A percentile compares a stretch with the other conserved stretches of the same genome.
These are phyloP conservation scores for Madurella mycetomatis DNA, from an alignment of 2,329 filamentous ascomycete genomes.

Conservation along the genomic window DNA sequence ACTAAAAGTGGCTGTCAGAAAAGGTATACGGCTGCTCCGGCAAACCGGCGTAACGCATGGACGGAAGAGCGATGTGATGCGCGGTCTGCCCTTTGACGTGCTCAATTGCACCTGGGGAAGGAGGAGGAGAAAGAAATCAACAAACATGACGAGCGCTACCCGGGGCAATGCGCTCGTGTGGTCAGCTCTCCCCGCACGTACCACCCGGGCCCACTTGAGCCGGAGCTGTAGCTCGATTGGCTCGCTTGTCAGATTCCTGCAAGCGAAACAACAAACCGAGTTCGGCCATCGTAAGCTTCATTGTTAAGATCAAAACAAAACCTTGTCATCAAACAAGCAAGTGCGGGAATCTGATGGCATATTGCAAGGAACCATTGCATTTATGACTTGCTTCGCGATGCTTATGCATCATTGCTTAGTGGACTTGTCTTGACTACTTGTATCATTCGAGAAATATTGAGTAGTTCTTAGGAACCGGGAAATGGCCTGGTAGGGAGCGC, in stretches of 20 bases:
- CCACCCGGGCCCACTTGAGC: slow-evolving; percentile 13
- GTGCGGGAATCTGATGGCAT: neutral
- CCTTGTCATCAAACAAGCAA: neutral
- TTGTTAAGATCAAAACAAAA: slow-evolving; percentile 8
- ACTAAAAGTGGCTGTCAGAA: slow-evolving; percentile 7
- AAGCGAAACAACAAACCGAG: slow-evolving; percentile 13
- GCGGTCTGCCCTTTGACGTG: slow-evolving; percentile 14
- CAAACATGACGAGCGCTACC: slow-evolving; percentile 26
- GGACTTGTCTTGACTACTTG: no score
- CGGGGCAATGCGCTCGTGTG: slow-evolving; percentile 25
- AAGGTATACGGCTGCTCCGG: slow-evolving; percentile 6
- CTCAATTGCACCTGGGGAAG: slow-evolving; percentile 19
- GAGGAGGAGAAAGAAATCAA: slow-evolving; percentile 27
- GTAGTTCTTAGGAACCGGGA: no score
- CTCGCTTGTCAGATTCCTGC: slow-evolving; percentile 7
- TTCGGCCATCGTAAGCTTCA: slow-evolving; percentile 2
- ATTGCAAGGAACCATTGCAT: neutral
- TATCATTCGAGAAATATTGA: no score
- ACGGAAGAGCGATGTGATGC: slow-evolving; percentile 11
- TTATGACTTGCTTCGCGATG: neutral
- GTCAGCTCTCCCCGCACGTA: slow-evolving; percentile 21
- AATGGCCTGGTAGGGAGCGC: no score
- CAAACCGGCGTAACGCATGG: slow-evolving; percentile 6
- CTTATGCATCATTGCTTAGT: no score
- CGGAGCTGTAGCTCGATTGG: slow-evolving; percentile 16